Evolutionary conservation across 495 filamentous ascomycete species (phyloP), one percentile per base, ranked within the genome.

Genomic region (Clohesyomyces aquaticus): DNA sequence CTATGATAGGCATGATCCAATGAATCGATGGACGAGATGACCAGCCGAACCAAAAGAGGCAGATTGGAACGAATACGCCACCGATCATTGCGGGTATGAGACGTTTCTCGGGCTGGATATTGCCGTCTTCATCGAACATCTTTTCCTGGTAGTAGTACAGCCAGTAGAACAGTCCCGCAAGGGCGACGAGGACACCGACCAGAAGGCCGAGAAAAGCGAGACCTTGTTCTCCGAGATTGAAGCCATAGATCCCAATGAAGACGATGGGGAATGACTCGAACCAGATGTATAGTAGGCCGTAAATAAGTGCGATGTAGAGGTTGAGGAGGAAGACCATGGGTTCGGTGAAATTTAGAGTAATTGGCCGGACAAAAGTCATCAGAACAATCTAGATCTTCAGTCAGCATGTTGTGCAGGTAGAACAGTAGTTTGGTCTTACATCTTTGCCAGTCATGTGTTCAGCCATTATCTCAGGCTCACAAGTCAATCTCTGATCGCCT

Each of bases 191-290:
- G 41, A 70, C 65, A 0, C 78, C 76, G 11, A 83, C 60, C 6
- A 84, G 69, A 54, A 83, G 78, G 25, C 79, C 79, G 3, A 85
- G 65, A 69, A 81, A 85, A 4, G 80, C 78, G 1, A 83, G 72
- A 1, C 82, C 81, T 61, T 71, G 72, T 65, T 77, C 22, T 3
- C 78, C 78, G 0, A 78, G 65, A 41, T 76, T 76, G 71, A 85
- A 83, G 59, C 72, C 69, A 69, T 81, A 82, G 14, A 80, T 78
- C 1, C 73, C 73, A 41, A 68, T 28, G 66, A 82, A 85, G 54
- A 83, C 77, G 22, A 83, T 75, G 1, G 81, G 82, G 70, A 83
- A 85, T 3, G 77, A 78, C 64, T 85, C 83, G 72, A 85, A 84
- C 76, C 77, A 85, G 66, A 80, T 77, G 66, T 83, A 85, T 9